Base-by-base conservation (phyloP, 2,329 filamentous ascomycete species). In the Colletotrichum gigasporum region DNA sequence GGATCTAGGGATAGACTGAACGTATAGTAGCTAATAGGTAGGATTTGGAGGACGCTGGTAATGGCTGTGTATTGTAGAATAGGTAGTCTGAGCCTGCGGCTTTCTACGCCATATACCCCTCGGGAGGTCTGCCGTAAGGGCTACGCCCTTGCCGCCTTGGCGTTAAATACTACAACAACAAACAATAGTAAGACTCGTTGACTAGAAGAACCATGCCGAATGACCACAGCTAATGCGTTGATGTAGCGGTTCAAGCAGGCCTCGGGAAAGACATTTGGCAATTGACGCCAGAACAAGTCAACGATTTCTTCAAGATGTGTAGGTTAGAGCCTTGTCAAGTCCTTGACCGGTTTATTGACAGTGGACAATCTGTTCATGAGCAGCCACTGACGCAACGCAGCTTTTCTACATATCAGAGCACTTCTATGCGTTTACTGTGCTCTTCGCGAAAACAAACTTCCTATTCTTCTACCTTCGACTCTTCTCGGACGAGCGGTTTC, bases 381-480 rank as follows among this genome's bases (percentile, higher is more conserved):
- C 22, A 3, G 14, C 6, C 14, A 20, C 34, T 58, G 18, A 58
- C 22, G 8, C 12, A 14, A 3, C 0, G 2, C 2, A 67, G 78
- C 5, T 71, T 71, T 76, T 80, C 18, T 83, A 79, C 65, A 71
- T 75, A 51, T 73, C 74, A 60, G 74, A 73, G 28, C 59, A 70
- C 28, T 47, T 83, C 18, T 83, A 84, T 69, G 82, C 83, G 67
- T 55, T 73, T 2, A 72, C 78, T 10, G 69, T 80, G 4, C 70
- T 77, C 14, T 71, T 82, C 45, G 75, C 81, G 20, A 83, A 85
- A 65, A 70, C 83, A 5, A 79, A 82, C 3, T 76, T 87, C 48
- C 74, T 86, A 6, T 73, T 80, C 65, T 83, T 86, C 72, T 86
- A 84, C 70, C 72, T 82, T n/a, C 79, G 82, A 48, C 81, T 86